Base-by-base conservation (phyloP, 495 filamentous ascomycete species). In the Letharia columbiana region DNA sequence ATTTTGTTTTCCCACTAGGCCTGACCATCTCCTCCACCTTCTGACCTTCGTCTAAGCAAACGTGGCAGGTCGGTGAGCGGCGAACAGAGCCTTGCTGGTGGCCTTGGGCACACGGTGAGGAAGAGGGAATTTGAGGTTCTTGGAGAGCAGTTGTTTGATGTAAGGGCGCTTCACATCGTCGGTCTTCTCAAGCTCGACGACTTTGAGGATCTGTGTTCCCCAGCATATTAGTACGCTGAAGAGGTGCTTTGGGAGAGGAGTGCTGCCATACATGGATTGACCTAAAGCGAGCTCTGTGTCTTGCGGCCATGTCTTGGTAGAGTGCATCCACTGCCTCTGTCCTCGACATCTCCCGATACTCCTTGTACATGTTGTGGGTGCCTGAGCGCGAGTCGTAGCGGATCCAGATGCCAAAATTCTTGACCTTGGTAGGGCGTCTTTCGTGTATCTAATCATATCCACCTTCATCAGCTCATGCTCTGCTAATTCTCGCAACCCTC, bases 351-450 rank as follows among this genome's bases (percentile, higher is more conserved):
- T 98, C 94, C 77, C 94, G 89, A 87, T 97, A 98, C 85, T 98
- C 94, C 86, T 97, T 98, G 91, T 98, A 98, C 94, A 98, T 98
- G 87, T 98, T 98, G 90, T 98, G 94, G 72, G 95, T 98, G 73
- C 94, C 94, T 73, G 95, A 98, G 80, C 94, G 94, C 62, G 95
- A 98, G 82, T 98, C 92, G 84, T 98, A 98, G 75, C 94, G 93
- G 82, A 98, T 89, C 94, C 94, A 98, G 86, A 98, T 90, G 79
- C 94, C 94, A 82, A 98, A 98, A 89, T 96, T 98, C 91, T 98
- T 98, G 85, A 98, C 92, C 82, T 96, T 96, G 74, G 91, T 84
- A 71, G 94, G 95, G 78, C 90, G 91, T 87, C 96, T 98, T 90
- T 98, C 94, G 79, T 84, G 81, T 82, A 98, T 96, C 94, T 98